These are phyloP conservation scores for Eucalyptus pauciflora DNA, from an alignment of 345 rosid species.

Conservation along the genomic window DNA sequence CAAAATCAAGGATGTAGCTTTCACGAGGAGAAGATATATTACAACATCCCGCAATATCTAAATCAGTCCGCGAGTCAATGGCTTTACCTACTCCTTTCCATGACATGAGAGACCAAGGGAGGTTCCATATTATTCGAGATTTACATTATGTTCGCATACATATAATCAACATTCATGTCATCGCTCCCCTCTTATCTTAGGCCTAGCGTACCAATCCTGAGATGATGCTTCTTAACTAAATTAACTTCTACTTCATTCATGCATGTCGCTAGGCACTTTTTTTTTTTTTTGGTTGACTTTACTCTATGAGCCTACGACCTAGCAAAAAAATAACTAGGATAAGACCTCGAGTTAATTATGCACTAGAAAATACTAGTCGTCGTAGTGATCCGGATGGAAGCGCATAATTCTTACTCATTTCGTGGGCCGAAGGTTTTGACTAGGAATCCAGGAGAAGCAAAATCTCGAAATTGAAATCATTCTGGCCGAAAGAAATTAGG, in stretches of 20 bases:
- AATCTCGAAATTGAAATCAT: neutral
- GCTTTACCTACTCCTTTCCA: neutral
- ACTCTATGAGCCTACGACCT: neutral
- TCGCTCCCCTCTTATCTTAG: neutral
- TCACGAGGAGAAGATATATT: neutral
- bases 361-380: neutral
- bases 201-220: neutral
- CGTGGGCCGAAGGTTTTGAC: neutral
- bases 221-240: neutral
- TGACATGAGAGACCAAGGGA: neutral
- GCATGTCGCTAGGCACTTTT: neutral
- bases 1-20: neutral
- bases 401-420: neutral
- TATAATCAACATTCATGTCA: neutral
- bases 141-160: neutral
- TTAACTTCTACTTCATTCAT: neutral
- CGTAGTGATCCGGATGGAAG: neutral
- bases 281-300: neutral
- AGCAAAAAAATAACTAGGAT: neutral
- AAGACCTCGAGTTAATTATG: neutral
- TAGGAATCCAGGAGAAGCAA: neutral
- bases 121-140: neutral
- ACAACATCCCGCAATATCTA: neutral
- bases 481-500: neutral
- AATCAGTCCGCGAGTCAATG: neutral